Evolutionary conservation across 306 rosid species (phyloP), one percentile per base, ranked within the genome.

Genomic region (Sindora glabra): DNA sequence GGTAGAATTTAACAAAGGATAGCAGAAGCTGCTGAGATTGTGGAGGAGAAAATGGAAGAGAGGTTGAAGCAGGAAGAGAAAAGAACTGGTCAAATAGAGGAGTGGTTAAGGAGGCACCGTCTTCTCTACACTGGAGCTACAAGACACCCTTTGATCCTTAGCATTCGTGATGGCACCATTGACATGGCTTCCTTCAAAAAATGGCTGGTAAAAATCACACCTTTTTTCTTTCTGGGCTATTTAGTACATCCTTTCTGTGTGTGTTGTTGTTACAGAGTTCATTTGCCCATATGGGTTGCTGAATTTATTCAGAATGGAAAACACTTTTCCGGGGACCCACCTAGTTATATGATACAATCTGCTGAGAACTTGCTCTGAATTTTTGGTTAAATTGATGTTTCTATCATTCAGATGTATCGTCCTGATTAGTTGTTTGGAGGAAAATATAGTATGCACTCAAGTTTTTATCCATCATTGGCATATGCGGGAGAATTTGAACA

Each of bases 71-170:
- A 33, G 0, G 86, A 56, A 36, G 76, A 59, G 61, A 39, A 64
- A 64, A 67, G 79, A 48, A 47, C 38, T 2, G 77, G 70, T 2
- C 58, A 63, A 69, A 72, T 55, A 1, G 89, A 83, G 38, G 41
- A 72, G 10, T 88, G 92, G 98, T 52, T 67, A 64, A 81, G 68
- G 72, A 92, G 86, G 75, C 96, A 92, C 77, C 73, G 85, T 24
- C 47, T 41, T 33, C 39, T 71, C 49, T 80, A 74, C 77, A 23
- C 30, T 2, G 91, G 59, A 6, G 89, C 96, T 32, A 88, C 92
- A 10, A 74, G 80, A 36, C 98, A 85, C 74, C 95, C 89, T 45
- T n/a, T 91, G n/a, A 57, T 88, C 64, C 78, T 72, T 39, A 53
- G 70, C 76, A 83, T 91, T 51, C 79, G 82, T 29, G 82, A 91